Evolutionary conservation across 305 asterid genomes (phyloP), one percentile per base, ranked within the genome.

Genomic region (Fraxinus nigra): DNA sequence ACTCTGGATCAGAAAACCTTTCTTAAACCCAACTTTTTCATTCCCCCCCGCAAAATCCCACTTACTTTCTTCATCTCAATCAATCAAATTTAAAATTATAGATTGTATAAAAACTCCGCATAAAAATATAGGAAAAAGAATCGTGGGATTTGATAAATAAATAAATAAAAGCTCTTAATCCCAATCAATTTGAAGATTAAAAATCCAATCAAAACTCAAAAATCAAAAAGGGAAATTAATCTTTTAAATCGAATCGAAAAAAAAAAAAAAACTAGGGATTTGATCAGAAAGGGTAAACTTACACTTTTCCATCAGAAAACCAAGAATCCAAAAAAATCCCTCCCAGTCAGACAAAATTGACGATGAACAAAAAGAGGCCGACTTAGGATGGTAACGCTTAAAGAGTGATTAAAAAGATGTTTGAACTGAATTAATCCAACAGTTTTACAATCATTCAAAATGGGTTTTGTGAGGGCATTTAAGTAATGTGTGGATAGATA

Each of bases 391-490:
- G 84, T 85, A 78, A 76, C 85, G 85, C 80, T 33, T 7, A 77
- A 59, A 51, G 72, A 84, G 80, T 26, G 84, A 76, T 82, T 82
- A 26, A 6, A 79, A 72, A 79, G 77, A 80, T 43, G 85, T 77
- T 72, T 63, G 86, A 85, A 82, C 73, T 18, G 85, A 78, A 75
- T 75, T 7, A 79, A 74, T 13, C 83, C 72, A 79, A 84, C 78
- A 82, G 84, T 46, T 51, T 38, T 40, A 13, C 18, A 83, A 73
- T 78, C 75, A 81, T 80, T 73, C 59, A 84, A 76, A 80, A 59
- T 74, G 82, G 84, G 83, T 5, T 70, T 40, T 24, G 75, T 10
- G 87, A 69, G 88, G 90, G 85, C 80, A 85, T 84, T 77, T 87
- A 84, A 75, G 91, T 85, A 84, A 85, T 79, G 85, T 85, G 75